These are phyloP conservation scores for Coemansia sp. DNA, from an alignment of 192 early-diverging fungal species.

Conservation along the genomic window DNA sequence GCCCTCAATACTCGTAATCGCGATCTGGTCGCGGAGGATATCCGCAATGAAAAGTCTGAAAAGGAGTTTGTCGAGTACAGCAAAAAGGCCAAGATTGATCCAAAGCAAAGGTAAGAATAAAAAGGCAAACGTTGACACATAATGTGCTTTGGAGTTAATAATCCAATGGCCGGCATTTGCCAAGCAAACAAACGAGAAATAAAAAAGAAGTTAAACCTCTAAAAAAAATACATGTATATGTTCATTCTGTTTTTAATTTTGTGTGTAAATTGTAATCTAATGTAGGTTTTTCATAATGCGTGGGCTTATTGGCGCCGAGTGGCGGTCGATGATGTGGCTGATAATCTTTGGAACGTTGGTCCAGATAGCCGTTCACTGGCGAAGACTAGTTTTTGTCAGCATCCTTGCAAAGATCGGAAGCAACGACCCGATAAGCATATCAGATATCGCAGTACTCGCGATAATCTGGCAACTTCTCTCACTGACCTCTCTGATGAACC, in stretches of 20 bases:
- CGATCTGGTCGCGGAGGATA: neutral
- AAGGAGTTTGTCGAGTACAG: conserved; percentile 8
- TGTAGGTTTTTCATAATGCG: conserved; percentile 8
- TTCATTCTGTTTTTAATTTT: conserved; percentile 8
- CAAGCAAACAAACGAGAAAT: no score
- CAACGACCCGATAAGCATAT: neutral
- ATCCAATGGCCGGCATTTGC: no score
- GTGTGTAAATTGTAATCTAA: neutral
- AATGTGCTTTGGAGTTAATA: no score
- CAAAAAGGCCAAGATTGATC: conserved; percentile 1
- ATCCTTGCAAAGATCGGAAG: conserved; percentile 7
- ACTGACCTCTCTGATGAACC: neutral
- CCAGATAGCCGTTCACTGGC: neutral
- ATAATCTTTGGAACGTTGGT: conserved; percentile 3
- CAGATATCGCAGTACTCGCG: neutral
- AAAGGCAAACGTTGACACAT: no score
- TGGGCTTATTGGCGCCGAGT: conserved; percentile 1
- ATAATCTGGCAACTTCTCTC: conserved; percentile 17
- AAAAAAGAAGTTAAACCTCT: no score
- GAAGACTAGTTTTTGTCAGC: conserved; percentile 13
- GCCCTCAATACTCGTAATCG: neutral
- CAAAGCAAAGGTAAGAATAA: conserved; percentile 6
- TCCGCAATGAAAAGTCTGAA: neutral
- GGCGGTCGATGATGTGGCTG: neutral
- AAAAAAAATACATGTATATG: neutral